phyloP scores from a whole-genome alignment of 2,329 filamentous ascomycete genomes.

The Talaromyces marneffei region DNA sequence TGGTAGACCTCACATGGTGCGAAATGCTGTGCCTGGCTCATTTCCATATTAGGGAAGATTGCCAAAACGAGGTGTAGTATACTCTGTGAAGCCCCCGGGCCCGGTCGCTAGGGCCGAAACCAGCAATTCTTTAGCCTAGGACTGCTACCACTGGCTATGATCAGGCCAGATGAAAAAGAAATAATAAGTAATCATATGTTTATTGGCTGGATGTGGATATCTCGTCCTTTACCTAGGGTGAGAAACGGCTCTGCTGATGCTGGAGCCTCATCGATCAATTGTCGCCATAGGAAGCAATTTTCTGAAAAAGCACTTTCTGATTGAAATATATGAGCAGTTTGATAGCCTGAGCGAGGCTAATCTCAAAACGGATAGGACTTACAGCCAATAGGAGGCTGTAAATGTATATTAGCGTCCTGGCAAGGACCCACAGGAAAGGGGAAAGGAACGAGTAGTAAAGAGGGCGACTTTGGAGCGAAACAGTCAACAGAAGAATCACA shows the following conservation, averaged over 20 bases:
- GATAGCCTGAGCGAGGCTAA: too few species aligned
- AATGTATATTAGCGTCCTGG: too few species aligned
- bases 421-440: too few species aligned
- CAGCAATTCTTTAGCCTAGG: neutral
- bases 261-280: neutral
- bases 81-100: neutral
- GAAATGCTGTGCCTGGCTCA: neutral
- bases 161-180: neutral
- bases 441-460: too few species aligned
- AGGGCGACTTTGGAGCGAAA: too few species aligned
- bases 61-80: neutral
- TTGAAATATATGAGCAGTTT: too few species aligned
- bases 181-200: neutral
- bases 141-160: neutral
- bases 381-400: too few species aligned
- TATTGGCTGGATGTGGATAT: neutral
- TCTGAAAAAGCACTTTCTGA: neutral
- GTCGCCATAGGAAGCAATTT: neutral
- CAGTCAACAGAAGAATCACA: too few species aligned
- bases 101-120: neutral
- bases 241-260: neutral
- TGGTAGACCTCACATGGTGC: neutral
- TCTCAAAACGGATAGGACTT: too few species aligned
- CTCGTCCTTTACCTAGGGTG: neutral
- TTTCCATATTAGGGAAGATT: slow-evolving; percentile 1